Percentiles rank a stretch among this genome's conserved stretches.
Evolutionary conservation across 306 rosid species (phyloP).

Genomic region (Begonia masoniana): DNA sequence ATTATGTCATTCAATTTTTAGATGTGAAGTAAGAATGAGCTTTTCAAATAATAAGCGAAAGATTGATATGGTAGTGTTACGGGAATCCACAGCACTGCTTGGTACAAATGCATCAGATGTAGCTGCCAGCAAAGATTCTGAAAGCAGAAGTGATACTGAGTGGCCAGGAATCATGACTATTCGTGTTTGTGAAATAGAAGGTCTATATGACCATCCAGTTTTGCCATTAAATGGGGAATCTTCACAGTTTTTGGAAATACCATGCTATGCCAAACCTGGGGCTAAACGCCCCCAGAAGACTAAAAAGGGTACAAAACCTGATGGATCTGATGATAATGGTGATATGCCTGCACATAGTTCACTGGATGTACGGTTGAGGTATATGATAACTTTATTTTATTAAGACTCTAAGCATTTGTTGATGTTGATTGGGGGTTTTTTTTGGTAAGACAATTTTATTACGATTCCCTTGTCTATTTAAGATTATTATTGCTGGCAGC

Average conservation of each 20-base stretch:
- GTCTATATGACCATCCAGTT: constrained; percentile 94
- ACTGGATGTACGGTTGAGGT: constrained; percentile 69
- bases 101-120: constrained; percentile 40
- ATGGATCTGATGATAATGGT: constrained; percentile 92
- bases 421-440: neutral
- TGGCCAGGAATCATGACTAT: constrained; percentile 99
- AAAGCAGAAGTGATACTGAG: constrained; percentile 74
- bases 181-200: constrained; percentile 91
- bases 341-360: constrained; percentile 40
- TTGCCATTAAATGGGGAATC: constrained; percentile 91
- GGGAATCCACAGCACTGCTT: constrained; percentile 64
- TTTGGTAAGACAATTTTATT: constrained; percentile 7
- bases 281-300: constrained; percentile 89
- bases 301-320: constrained; percentile 66
- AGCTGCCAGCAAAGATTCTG: constrained; percentile 46
- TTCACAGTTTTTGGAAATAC: constrained; percentile 86
- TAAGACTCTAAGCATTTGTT: too few relatives aligned
- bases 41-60: constrained; percentile 89
- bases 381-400: constrained; percentile 2
- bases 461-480: constrained; percentile 11
- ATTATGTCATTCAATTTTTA: constrained; percentile 1
- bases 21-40: constrained; percentile 55
- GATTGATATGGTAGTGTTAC: constrained; percentile 89
- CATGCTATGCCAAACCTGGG: constrained; percentile 88
- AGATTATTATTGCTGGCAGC: constrained; percentile 24